Base-by-base conservation (phyloP, 2,329 filamentous ascomycete species). In the Teratosphaeriaceae sp. region DNA sequence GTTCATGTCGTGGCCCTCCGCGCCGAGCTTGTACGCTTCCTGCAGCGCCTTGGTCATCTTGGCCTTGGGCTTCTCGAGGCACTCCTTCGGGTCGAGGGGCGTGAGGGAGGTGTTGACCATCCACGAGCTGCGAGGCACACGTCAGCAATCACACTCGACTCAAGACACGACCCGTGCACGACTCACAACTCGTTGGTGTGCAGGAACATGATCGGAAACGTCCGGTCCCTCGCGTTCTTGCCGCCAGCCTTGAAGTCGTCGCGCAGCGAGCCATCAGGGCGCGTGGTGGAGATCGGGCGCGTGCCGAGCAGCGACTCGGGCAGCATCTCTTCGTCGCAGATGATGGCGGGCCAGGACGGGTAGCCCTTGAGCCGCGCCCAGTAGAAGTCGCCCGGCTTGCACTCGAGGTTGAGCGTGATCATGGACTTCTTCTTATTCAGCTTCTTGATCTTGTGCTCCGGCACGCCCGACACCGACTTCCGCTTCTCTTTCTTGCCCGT, bases 171-270 rank as follows among this genome's bases (percentile, higher is more conserved):
- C 37, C n/a, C 15, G 13, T 3, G 22, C 3, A 48, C 27, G 34
- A 80, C 90, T 79, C 71, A 98, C 92, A 98, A 97, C 74, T 97
- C 90, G 59, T 97, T 96, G 27, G 89, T 95, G 51, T 80, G 75
- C 39, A 97, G 71, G 64, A 95, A 97, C 90, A 97, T 96, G 60
- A 97, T 82, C 4, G 90, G 87, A 63, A 88, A 97, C 22, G 85
- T 88, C 50, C 90, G 79, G 65, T 96, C 88, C 48, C 82, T 79
- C 31, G 78, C 81, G 53, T 88, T 85, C 72, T 92, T 92, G 56
- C 86, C 90, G 47, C 85, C 89, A 57, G 95, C 88, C 30, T 82
- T 79, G 61, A 86, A 96, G 51, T 90, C 85, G 46, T 88, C 86
- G 42, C 86, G 82, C 64, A 92, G 95, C 30, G 84, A 85, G 45